Evolutionary conservation across 1,284 basidiomycete species (phyloP), one percentile per base, ranked within the genome.

Genomic region (Apiotrichum sp.): DNA sequence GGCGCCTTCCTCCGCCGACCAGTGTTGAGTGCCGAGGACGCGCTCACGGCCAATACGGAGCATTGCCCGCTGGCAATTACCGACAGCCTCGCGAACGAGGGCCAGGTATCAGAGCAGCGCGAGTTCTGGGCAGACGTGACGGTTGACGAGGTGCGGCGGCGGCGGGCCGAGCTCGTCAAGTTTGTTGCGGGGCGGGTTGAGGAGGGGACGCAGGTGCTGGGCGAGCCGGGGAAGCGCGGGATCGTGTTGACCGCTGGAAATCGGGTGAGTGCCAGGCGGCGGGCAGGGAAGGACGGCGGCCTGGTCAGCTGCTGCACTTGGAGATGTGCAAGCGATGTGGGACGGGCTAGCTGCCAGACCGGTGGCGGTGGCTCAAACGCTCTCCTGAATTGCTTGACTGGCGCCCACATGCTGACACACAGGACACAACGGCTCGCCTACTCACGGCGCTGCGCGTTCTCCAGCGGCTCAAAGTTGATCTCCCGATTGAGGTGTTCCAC

Each of bases 161-260:
- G 71, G 31, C 54, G 78, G 32, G 67, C 62, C 2, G 68, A 65
- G 34, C 62, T 79, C 13, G 73, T 78, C 7, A 47, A 60, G 11
- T 70, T 65, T 55, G 59, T 80, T 33, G 67, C 62, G 22, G 55
- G 58, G n/a, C 47, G 62, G 42, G 60, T 70, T 6, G 47, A 61
- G 29, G 47, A 58, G 4, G 75, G 77, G 1, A 65, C 66, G 32
- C 44, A 43, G 11, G 56, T 78, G 31, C 59, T 65, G 44, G 70
- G 53, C 3, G 31, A 46, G 3, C 59, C 65, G 33, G 55, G 57
- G 11, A 59, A 61, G 22, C 62, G 71, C 36, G 77, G 77, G 0
- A 77, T 79, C 34, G 78, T 79, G 22, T 62, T 77, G 45, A 77
- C 78, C 0, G 78, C 71, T 1, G 78, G 78, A 8, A 79, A 79